Percentiles rank a stretch among this genome's conserved stretches.
Conservation (phyloP, 495 filamentous ascomycete species). For the Platismatia glauca region DNA sequence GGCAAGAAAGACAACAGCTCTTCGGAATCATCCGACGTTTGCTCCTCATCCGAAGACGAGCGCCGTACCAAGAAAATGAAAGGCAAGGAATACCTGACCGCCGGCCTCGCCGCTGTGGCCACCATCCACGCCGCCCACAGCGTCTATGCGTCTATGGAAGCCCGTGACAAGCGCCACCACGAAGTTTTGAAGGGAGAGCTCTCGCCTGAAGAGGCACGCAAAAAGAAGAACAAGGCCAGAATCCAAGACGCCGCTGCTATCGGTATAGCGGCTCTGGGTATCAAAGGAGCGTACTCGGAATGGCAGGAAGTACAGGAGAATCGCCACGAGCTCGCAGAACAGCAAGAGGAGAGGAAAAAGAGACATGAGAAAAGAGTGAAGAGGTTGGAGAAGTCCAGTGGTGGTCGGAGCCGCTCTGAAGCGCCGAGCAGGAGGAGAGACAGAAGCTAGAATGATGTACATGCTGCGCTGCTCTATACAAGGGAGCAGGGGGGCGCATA, state of each 20-base stretch:
- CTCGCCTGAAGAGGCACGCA: constrained; percentile 54
- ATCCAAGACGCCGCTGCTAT: constrained; percentile 64
- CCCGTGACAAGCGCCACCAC: constrained; percentile 53
- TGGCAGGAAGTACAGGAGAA: constrained; percentile 47
- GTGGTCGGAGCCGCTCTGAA: constrained; percentile 8
- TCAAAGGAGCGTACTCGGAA: constrained; percentile 51
- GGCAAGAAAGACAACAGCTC: constrained; percentile 15
- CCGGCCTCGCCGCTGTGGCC: constrained; percentile 64
- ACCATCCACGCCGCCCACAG: constrained; percentile 69
- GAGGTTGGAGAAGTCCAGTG: constrained; percentile 15
- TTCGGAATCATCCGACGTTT: constrained; percentile 39
- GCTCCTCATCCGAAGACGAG: constrained; percentile 61
- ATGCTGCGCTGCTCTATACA: not conserved
- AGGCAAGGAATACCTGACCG: constrained; percentile 69
- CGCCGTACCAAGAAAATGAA: constrained; percentile 57
- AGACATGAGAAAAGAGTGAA: constrained; percentile 23
- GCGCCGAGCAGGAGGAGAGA: constrained; percentile 7
- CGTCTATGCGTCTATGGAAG: constrained; percentile 63
- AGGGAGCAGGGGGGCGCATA: not conserved
- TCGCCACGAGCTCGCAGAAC: constrained; percentile 25
- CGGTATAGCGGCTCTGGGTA: constrained; percentile 65
- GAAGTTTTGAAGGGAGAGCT: constrained; percentile 58
- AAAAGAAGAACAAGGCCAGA: constrained; percentile 56
- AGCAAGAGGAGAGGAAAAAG: constrained; percentile 20
- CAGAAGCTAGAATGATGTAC: constrained; percentile 2